Base-by-base conservation (phyloP, 805 yeast genomes). In the Henningerozyma blattae region DNA sequence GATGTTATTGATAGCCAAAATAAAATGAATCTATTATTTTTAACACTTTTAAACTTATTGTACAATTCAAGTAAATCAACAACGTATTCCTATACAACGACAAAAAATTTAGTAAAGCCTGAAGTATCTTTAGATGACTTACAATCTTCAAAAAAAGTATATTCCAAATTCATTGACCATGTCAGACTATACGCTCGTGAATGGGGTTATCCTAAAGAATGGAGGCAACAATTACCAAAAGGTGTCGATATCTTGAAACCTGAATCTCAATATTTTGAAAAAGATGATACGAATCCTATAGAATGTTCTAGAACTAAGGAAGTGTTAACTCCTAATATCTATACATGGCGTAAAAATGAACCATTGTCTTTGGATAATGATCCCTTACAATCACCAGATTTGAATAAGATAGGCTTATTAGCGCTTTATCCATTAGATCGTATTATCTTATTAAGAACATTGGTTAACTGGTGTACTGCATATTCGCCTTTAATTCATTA, bases 121-220 rank as follows among this genome's bases (percentile, higher is more conserved):
- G 30, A 36, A 15, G 45, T 43, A 9, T 29, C 35, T 6, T 12
- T 40, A 27, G 27, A 38, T 6, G 34, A 36, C 10, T 28, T 43
- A 6, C 34, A 32, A 16, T 28, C 36, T 16, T 36, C 46, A 4
- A 35, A 39, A 18, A 44, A 40, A 26, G 28, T 36, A 13, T 40
- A 34, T 27, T 24, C 39, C 1, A 36, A 33, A 22, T 34, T 40
- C 28, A 17, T 47, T 10, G 35, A 34, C 4, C 39, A 37, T 31
- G 19, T 50, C 20, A 39, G 46, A 15, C 22, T 16, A 4, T 29
- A 31, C 14, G 46, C 46, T 3, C 8, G 16, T 10, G 45, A 47
- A 24, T 50, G 51, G 51, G 55, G 55, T 10, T 48, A 46, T 30
- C 55, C 55, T 14, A 36, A 33, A 12, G 50, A 48, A 38, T 50